Percentiles rank a stretch among this genome's conserved stretches.
phyloP scores from a whole-genome alignment of 257 asterid genomes.

The Apocynum venetum region DNA sequence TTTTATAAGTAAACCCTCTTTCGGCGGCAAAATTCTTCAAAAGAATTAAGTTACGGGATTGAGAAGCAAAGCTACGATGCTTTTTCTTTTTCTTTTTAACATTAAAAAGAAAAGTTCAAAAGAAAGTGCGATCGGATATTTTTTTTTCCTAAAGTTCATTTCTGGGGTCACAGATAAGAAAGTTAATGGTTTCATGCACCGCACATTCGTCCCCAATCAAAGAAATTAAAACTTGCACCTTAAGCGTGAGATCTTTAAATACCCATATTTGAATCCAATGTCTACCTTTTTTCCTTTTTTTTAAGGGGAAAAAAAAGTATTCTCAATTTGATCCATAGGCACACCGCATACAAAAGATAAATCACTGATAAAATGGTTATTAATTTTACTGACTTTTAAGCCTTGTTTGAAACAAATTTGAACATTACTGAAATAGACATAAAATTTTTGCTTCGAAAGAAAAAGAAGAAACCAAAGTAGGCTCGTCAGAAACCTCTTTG shows the following conservation, averaged over 20 bases:
- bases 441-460: too few species aligned
- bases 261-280: background rate
- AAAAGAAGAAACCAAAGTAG: too few species aligned
- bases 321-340: too few species aligned
- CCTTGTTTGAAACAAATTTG: too few species aligned
- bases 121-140: background rate
- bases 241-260: slow-evolving; percentile 10
- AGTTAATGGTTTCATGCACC: slow-evolving; percentile 1
- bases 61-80: background rate
- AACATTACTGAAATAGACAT: too few species aligned
- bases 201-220: background rate
- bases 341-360: too few species aligned
- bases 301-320: too few species aligned
- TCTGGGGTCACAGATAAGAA: background rate
- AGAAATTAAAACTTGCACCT: background rate
- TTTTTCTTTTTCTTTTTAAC: background rate
- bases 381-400: too few species aligned
- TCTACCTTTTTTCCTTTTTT: too few species aligned
- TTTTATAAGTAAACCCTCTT: background rate
- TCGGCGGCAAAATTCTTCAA: slow-evolving; percentile 11
- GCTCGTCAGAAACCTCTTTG: background rate
- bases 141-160: background rate
- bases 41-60: slow-evolving; percentile 2
- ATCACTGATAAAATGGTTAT: too few species aligned
- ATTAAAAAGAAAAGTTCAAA: background rate